Evolutionary conservation across 306 rosid genomes (phyloP), one percentile per base, ranked within the genome.

Genomic region (Acacia melanoxylon): DNA sequence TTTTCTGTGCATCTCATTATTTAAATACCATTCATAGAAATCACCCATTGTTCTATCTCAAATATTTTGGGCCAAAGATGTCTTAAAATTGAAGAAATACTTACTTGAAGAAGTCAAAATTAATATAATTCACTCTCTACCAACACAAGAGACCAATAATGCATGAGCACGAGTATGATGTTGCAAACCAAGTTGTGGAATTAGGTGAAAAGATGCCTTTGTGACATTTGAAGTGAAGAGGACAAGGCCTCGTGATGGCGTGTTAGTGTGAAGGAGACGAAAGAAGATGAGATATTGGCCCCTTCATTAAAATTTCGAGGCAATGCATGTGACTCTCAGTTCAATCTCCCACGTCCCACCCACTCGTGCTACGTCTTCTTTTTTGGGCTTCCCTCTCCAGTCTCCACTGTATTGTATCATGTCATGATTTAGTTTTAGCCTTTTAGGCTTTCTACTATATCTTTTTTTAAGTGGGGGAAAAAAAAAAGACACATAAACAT

Each of bases 271-370:
- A 17, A 44, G 58, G 54, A 42, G 74, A 69, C 8, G 31, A 12
- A 1, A 41, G 74, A 42, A 11, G 49, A 13, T 11, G 72, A 41
- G 20, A 24, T 45, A 24, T n/a, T 20, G 31, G 14, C 5, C 1
- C 70, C 10, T 6, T 62, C 33, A 25, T 56, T 54, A 72, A 82
- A 14, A 42, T 54, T 41, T 25, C 13, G 25, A 40, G 78, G 66
- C 67, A 22, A 33, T 44, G 78, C 77, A 56, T 46, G 82, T 35
- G 74, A 70, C 49, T 48, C 16, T 45, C n/a, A 44, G 41, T 45
- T 67, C 22, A 81, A 81, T 67, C 54, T 29, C 49, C 7, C 0
- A 2, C 25, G 45, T 29, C 49, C 7, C 0, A 2, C 25, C 48
- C 62, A 48, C 48, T 75, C n/a, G 73, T 58, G 78, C 3, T 77